These are phyloP conservation scores for Fraxinus paxiana DNA, from an alignment of 305 asterid genomes.

Conservation along the genomic window DNA sequence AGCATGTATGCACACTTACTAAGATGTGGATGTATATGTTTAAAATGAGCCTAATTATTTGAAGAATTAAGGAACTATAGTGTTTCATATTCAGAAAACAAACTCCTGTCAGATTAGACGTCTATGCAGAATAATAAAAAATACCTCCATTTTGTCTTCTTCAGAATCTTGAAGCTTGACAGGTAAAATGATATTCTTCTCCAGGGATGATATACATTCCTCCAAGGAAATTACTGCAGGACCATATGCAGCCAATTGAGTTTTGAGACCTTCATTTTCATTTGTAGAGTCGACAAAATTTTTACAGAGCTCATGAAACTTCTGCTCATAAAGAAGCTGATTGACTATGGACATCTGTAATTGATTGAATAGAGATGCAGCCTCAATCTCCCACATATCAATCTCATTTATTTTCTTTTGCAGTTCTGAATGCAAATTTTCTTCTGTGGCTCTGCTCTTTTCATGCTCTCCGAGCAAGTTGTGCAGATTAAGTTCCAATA, in stretches of 20 bases:
- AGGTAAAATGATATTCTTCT: conserved; percentile 46
- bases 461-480: conserved; percentile 37
- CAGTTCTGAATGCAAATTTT: conserved; percentile 49
- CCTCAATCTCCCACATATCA: conserved; percentile 51
- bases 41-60: background rate
- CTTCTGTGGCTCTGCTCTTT: conserved; percentile 43
- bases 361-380: conserved; percentile 47
- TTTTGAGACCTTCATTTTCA: conserved; percentile 53
- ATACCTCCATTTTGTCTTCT: conserved; percentile 51
- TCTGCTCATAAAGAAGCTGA: conserved; percentile 67
- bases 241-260: conserved; percentile 54
- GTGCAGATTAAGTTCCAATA: conserved; percentile 40
- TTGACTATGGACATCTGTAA: conserved; percentile 51
- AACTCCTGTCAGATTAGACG: conserved; percentile 10
- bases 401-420: conserved; percentile 43
- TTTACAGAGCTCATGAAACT: conserved; percentile 59
- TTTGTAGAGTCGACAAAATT: conserved; percentile 37
- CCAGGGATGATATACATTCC: conserved; percentile 66
- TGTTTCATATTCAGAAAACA: background rate
- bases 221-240: conserved; percentile 63
- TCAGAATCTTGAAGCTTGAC: conserved; percentile 51
- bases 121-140: conserved; percentile 7
- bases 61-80: background rate
- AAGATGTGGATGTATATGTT: background rate
- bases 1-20: background rate